Percentiles rank a stretch among this genome's conserved stretches.
Conservation (phyloP, 2,329 filamentous ascomycete species). For the Dothideomycetes sp. region DNA sequence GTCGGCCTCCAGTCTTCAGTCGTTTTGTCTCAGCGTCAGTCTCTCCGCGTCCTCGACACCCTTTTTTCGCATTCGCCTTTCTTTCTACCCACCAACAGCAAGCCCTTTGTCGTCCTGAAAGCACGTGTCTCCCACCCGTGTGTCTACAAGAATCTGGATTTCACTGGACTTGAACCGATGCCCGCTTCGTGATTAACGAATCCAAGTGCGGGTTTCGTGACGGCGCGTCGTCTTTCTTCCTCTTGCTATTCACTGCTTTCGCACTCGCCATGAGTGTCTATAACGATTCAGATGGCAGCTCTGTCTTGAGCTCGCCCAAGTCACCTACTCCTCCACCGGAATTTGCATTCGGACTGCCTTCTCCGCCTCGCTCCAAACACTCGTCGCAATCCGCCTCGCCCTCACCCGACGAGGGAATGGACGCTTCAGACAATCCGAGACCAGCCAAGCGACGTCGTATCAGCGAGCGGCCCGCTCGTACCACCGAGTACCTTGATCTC, state of each 20-base stretch:
- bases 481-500: conserved; percentile 74
- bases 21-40: conserved; percentile 6
- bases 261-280: conserved; percentile 24
- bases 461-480: conserved; percentile 57
- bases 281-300: conserved; percentile 26
- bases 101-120: not conserved
- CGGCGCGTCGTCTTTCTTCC: conserved; percentile 4
- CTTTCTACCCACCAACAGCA: not conserved
- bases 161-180: conserved; percentile 1
- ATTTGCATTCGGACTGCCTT: conserved; percentile 19
- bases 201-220: conserved; percentile 7
- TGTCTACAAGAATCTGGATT: no score
- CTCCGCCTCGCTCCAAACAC: conserved; percentile 34
- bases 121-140: no score
- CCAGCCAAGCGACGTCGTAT: conserved; percentile 70
- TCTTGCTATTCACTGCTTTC: conserved; percentile 14
- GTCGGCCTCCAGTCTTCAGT: not conserved
- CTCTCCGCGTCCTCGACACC: not conserved
- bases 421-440: conserved; percentile 50
- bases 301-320: conserved; percentile 32
- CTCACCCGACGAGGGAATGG: conserved; percentile 34
- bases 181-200: conserved; percentile 2
- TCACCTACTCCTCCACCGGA: conserved; percentile 28
- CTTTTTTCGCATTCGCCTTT: not conserved
- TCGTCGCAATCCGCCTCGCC: conserved; percentile 39